phyloP scores from a whole-genome alignment of 164 flowering plant genomes.

The Dillenia turbinata region DNA sequence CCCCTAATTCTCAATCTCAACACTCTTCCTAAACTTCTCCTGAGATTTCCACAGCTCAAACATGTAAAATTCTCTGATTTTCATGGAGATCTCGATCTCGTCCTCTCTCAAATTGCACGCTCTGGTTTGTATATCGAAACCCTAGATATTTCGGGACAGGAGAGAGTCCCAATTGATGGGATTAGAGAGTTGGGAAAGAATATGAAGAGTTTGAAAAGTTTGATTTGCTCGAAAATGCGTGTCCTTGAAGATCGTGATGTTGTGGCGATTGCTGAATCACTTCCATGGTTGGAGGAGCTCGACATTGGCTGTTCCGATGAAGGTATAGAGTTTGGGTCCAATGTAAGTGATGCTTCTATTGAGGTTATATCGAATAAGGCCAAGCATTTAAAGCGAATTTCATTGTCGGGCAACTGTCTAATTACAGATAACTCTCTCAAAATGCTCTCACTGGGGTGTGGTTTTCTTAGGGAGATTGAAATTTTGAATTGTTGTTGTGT shows the following conservation, averaged over 20 bases:
- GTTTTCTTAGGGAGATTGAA: constrained; percentile 25
- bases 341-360: constrained; percentile 42
- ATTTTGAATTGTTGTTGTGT: constrained; percentile 36
- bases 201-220: constrained; percentile 25
- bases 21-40: constrained; percentile 20
- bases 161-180: constrained; percentile 23
- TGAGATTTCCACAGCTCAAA: constrained; percentile 39
- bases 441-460: constrained; percentile 28
- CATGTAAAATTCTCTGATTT: constrained; percentile 18
- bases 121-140: constrained; percentile 27
- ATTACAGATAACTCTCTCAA: constrained; percentile 41
- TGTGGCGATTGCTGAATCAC: constrained; percentile 24
- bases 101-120: constrained; percentile 22
- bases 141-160: constrained; percentile 39
- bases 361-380: constrained; percentile 26
- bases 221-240: constrained; percentile 26
- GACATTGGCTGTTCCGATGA: constrained; percentile 45
- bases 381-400: constrained; percentile 32
- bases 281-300: constrained; percentile 44
- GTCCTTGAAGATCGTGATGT: constrained; percentile 29
- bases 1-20: constrained; percentile 17
- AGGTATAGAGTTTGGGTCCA: background rate
- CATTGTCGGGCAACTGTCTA: constrained; percentile 37
- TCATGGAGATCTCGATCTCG: constrained; percentile 22
- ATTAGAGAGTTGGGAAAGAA: constrained; percentile 21